Base-by-base conservation (phyloP, 768 basidiomycete genomes). In the Russula griseocarnosa region DNA sequence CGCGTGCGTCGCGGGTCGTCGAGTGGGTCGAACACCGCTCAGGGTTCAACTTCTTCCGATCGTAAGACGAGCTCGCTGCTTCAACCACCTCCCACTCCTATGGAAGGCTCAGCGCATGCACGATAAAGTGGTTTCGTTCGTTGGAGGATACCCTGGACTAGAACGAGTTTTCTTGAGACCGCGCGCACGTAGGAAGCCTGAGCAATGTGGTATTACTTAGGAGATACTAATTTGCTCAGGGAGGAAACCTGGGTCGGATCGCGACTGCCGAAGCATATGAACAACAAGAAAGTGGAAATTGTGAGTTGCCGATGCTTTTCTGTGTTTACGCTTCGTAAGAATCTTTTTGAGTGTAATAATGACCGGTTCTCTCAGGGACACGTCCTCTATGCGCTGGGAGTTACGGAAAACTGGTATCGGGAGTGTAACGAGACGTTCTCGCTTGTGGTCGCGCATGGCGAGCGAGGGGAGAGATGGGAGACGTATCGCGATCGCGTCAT, bases 401-500 rank as follows among this genome's bases (percentile, higher is more conserved):
- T 64, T 11, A 47, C 52, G 5, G 58, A 55, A 42, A 58, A 65
- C 9, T 66, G 66, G 66, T 66, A 65, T 44, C 52, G 24, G 13
- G 62, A 59, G 18, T 66, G 66, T 32, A 58, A 64, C 24, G 62
- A 66, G 51, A 66, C 66, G 32, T 54, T 66, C 11, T 59, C 62
- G 1, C 58, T 65, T 28, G 57, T 49, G 24, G 42, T 59, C n/a
- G 58, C 62, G 47, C 65, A 66, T 44, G 66, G 62, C 8, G 38
- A 58, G 28, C 53, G 47, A 20, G 66, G 66, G 3, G 42, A 58
- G 42, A 42, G 62, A 30, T 44, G 26, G 24, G 62, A 66, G 49
- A 58, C 57, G 58, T 3, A 66, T 42, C 56, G 57, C 38, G 34
- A 30, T 46, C 53, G 24, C 58, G 8, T 13, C 36, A 14, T 36